Evolutionary conservation across 129 eudicot genomes (phyloP).

Genomic region (Solidago caesia): DNA sequence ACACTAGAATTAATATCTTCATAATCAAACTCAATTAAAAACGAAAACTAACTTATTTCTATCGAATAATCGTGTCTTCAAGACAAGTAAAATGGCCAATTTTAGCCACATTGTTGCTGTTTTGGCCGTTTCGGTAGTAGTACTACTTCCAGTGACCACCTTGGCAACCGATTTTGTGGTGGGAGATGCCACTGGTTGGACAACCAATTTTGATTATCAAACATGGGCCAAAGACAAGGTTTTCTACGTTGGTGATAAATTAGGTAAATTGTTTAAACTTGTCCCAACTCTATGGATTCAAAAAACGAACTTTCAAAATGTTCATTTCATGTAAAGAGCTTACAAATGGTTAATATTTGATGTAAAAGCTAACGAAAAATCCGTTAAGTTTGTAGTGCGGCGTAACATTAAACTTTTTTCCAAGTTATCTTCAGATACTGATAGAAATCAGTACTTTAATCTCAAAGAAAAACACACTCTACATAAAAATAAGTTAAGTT

Average conservation of each 20-base stretch:
- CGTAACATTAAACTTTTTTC: no score
- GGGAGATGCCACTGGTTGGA: slow-evolving; percentile 42
- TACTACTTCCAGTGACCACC: slow-evolving; percentile 26
- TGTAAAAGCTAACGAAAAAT: no score
- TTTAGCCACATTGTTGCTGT: slow-evolving; percentile 24
- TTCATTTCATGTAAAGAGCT: no score
- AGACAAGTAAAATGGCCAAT: slow-evolving; percentile 23
- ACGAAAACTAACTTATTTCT: neutral
- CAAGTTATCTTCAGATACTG: no score
- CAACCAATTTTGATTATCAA: slow-evolving; percentile 21
- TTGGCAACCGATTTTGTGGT: slow-evolving; percentile 37
- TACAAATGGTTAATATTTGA: no score
- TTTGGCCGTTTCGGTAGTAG: slow-evolving; percentile 18
- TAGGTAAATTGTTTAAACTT: slow-evolving; percentile 23
- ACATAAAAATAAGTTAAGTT: no score
- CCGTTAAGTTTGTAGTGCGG: no score
- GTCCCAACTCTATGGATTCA: neutral
- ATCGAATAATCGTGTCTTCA: slow-evolving; percentile 6
- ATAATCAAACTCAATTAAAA: slow-evolving; percentile 2
- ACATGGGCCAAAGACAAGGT: slow-evolving; percentile 39
- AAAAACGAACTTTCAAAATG: neutral
- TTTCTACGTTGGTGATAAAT: slow-evolving; percentile 42
- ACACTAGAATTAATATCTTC: neutral
- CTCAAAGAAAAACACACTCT: no score
- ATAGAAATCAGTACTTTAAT: no score